Evolutionary conservation across 1,284 basidiomycete species (phyloP), one percentile per base, ranked within the genome.

Genomic region (Boletus mariae): DNA sequence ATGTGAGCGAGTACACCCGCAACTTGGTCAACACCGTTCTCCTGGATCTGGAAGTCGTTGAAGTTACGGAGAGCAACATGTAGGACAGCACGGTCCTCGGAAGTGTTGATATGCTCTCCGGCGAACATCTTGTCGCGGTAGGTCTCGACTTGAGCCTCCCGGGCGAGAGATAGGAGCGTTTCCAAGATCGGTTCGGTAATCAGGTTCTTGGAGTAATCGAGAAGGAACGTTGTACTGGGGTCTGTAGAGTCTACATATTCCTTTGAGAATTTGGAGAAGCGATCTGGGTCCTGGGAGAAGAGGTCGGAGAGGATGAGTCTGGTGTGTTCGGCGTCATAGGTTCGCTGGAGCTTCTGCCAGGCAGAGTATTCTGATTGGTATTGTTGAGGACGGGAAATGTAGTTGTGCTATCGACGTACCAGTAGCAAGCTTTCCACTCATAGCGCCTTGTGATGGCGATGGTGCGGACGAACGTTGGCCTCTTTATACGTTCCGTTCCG

Each of bases 151-250:
- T 85, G 73, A 29, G 94, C 94, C 74, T 98, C 94, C 57, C 85
- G 80, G 25, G 87, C 92, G 56, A 98, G 87, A 29, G 80, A 74
- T 62, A 98, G 79, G 51, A 98, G 84, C 15, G 82, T 77, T 17
- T 79, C 73, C 57, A 94, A 80, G 70, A 98, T 85, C 57, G 92
- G 85, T 63, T 93, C 79, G 57, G 91, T 94, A 79, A 98, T 83
- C 58, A 98, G 75, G 75, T 99, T 98, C 78, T 99, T 99, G 67
- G 93, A 96, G 76, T 90, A 97, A 75, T 99, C 96, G 67, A 98
- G 81, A 57, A 99, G 82, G 75, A 99, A 82, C 51, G 87, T 87
- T 53, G 89, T 86, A 57, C 83, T 78, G 32, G 86, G 80, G 46
- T 83, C 82, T 38, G 80, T 79, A 7, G 76, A 71, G 50, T 87